Evolutionary conservation across 2,329 filamentous ascomycete species (phyloP).

Genomic region (Ophiostoma tasmaniense): DNA sequence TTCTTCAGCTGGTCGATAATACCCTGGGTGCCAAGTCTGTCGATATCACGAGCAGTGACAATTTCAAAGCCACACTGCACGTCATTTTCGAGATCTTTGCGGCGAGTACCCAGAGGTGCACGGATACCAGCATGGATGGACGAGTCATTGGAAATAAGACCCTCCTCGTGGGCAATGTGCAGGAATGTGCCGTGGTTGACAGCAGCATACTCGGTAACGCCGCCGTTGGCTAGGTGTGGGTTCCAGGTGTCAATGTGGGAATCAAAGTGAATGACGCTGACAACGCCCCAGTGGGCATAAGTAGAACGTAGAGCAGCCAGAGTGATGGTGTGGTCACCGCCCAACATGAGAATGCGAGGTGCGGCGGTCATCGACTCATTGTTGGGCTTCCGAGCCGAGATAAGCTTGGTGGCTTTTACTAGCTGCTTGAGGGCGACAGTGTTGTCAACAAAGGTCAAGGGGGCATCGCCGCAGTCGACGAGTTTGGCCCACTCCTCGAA

Average conservation of each 20-base stretch:
- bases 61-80: slow-evolving; percentile 50
- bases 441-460: slow-evolving; percentile 70
- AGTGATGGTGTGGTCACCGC: slow-evolving; percentile 58
- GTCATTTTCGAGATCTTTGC: slow-evolving; percentile 48
- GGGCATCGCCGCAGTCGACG: slow-evolving; percentile 73
- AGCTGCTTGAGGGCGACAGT: slow-evolving; percentile 64
- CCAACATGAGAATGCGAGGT: slow-evolving; percentile 51
- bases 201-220: slow-evolving; percentile 51
- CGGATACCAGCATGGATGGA: slow-evolving; percentile 56
- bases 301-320: slow-evolving; percentile 53
- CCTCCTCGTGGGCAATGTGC: slow-evolving; percentile 54
- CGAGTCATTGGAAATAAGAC: slow-evolving; percentile 44
- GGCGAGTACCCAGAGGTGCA: slow-evolving; percentile 41
- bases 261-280: slow-evolving; percentile 53
- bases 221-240: slow-evolving; percentile 50
- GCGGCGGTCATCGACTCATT: slow-evolving; percentile 36
- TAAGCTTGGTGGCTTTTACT: slow-evolving; percentile 47
- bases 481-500: slow-evolving; percentile 65
- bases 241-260: slow-evolving; percentile 60
- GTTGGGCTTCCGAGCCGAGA: slow-evolving; percentile 28
- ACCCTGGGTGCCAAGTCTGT: slow-evolving; percentile 57
- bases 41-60: slow-evolving; percentile 57
- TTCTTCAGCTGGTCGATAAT: slow-evolving; percentile 56
- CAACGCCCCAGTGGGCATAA: slow-evolving; percentile 45
- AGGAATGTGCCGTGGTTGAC: slow-evolving; percentile 56